A percentile compares a stretch with the other conserved stretches of the same genome.
These are phyloP conservation scores for Paxillus ammoniavirescens DNA, from an alignment of 768 basidiomycete species.

Conservation along the genomic window DNA sequence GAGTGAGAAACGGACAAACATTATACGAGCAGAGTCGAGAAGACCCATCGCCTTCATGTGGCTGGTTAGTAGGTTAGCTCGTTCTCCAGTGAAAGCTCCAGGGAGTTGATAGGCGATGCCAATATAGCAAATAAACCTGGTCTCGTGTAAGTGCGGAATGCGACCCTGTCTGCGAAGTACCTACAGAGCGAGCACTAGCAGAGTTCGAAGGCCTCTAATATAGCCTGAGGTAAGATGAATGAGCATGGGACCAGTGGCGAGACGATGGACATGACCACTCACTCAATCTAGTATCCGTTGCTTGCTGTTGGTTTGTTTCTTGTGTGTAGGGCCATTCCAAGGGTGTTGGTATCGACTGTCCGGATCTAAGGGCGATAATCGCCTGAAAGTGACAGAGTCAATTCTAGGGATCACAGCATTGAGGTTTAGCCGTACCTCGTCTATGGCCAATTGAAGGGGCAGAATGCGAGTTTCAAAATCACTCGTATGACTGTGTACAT, in stretches of 20 bases:
- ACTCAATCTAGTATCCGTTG: slow-evolving; percentile 55
- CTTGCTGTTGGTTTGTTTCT: slow-evolving; percentile 64
- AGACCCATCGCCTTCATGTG: slow-evolving; percentile 85
- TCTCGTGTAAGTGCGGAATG: neutral
- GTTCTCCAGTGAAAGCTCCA: slow-evolving; percentile 64
- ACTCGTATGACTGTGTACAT: slow-evolving; percentile 63
- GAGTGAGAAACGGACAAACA: slow-evolving; percentile 34
- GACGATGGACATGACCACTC: slow-evolving; percentile 16
- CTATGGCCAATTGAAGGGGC: slow-evolving; percentile 77
- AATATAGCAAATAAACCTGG: slow-evolving; percentile 66
- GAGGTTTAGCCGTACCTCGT: slow-evolving; percentile 43
- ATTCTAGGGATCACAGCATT: neutral
- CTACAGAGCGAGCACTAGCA: slow-evolving; percentile 69
- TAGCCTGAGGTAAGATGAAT: slow-evolving; percentile 43
- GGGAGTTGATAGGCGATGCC: slow-evolving; percentile 80
- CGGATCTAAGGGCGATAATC: slow-evolving; percentile 67
- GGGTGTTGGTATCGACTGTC: slow-evolving; percentile 52
- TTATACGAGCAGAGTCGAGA: slow-evolving; percentile 62
- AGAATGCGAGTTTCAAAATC: slow-evolving; percentile 68
- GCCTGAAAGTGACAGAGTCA: slow-evolving; percentile 41
- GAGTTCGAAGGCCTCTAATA: slow-evolving; percentile 55
- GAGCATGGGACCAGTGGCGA: neutral
- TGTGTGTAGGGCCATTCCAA: slow-evolving; percentile 72
- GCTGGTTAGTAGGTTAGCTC: slow-evolving; percentile 59
- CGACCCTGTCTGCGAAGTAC: slow-evolving; percentile 16